Percentiles rank a stretch among this genome's conserved stretches.
Conservation (phyloP, 2,329 filamentous ascomycete genomes). For the Aspergillus sp. region DNA sequence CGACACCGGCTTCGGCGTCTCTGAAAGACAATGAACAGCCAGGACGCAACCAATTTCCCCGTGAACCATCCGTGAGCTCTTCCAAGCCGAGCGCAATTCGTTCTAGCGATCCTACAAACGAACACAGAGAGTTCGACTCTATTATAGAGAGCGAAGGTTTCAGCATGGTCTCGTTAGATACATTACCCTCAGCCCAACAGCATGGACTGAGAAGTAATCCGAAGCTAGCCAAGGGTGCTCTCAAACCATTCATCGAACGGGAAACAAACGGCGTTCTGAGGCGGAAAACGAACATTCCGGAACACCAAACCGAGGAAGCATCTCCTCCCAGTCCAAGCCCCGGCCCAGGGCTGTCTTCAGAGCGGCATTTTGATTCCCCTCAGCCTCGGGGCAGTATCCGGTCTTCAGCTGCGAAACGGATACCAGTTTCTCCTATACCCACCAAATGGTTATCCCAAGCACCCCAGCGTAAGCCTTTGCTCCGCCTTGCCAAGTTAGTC, state of each 20-base stretch:
- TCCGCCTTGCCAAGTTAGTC: slow-evolving; percentile 35
- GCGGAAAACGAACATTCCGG: slow-evolving; percentile 26
- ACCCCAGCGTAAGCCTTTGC: slow-evolving; percentile 21
- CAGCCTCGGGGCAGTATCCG: neutral
- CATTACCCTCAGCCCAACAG: slow-evolving; percentile 51
- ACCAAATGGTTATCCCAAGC: slow-evolving; percentile 7
- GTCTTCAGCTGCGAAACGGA: slow-evolving; percentile 5
- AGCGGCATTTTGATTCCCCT: neutral
- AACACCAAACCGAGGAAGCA: slow-evolving; percentile 17
- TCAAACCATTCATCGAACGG: slow-evolving; percentile 29
- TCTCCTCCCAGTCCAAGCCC: slow-evolving; percentile 15
- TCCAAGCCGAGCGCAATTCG: slow-evolving; percentile 4
- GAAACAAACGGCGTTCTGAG: slow-evolving; percentile 28
- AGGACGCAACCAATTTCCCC: slow-evolving; percentile 15
- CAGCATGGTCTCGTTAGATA: slow-evolving; percentile 58
- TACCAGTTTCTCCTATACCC: neutral
- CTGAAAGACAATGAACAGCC: slow-evolving; percentile 36
- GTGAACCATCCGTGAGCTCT: neutral
- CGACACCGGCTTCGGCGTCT: slow-evolving; percentile 42
- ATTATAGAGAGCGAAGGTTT: slow-evolving; percentile 60
- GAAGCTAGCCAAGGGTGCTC: slow-evolving; percentile 24
- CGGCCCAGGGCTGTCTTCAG: neutral
- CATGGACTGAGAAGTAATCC: slow-evolving; percentile 37
- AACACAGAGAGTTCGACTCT: slow-evolving; percentile 52
- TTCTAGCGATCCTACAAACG: slow-evolving; percentile 38